Evolutionary conservation across 225 moss, liverwort and hornwort genomes (phyloP), one percentile per base, ranked within the genome.

Genomic region (Straminergon stramineum): DNA sequence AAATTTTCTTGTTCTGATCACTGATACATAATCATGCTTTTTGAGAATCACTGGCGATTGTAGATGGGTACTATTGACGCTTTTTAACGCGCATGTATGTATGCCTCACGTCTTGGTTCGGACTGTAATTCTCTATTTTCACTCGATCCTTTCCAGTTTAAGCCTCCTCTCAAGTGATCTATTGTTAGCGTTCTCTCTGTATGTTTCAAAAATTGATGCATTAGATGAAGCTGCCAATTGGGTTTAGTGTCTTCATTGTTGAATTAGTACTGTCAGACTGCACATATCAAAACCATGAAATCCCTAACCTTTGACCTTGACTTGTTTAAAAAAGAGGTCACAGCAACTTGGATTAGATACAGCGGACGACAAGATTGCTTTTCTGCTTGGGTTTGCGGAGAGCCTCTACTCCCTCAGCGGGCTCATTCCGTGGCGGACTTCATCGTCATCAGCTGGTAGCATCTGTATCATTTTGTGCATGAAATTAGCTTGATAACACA

Each of bases 361-460:
- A 57, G 61, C 62, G 55, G 61, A 75, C 41, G 67, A 62, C 52
- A 86, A 52, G 76, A n/a, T 63, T 16, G 39, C 39, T 65, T 78
- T 23, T 55, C 22, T 65, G 65, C 65, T 57, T 63, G 48, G 51
- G 45, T 68, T 70, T 57, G 37, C 48, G 45, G 31, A 48, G 76
- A 84, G 48, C 18, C 82, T 89, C 70, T 91, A 91, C 83, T 81
- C 89, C 51, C 85, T 70, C 69, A 89, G 56, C 27, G 85, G 63
- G 56, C 89, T 91, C 63, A 64, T 91, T 81, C 69, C 89, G 22
- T 35, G 88, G 41, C 73, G 82, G 69, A 55, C 81, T 56, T 70
- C 92, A 45, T 88, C 92, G 7, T 89, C 89, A 53, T 81, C 89
- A 67, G 60, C 89, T 55, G 90, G 92, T 76, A 92, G 76, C 89